Evolutionary conservation across 2,329 filamentous ascomycete species (phyloP), one percentile per base, ranked within the genome.

Genomic region (Aspergillus piperis): DNA sequence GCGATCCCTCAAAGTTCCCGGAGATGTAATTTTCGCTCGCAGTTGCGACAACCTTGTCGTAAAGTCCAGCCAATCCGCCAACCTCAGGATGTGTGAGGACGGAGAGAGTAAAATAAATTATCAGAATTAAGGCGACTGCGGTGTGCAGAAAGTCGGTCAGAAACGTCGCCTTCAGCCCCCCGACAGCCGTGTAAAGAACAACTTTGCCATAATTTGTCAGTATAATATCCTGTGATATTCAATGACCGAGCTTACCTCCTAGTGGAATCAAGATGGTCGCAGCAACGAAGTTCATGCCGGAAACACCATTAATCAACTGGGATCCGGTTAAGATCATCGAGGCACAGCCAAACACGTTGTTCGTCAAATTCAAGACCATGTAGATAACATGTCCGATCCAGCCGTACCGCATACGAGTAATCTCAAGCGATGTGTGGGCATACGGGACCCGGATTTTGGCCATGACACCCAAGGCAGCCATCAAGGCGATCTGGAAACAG

Each of bases 381-480:
- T 79, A 80, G 0, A 79, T 70, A 8, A 75, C 60, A 62, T 81
- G 77, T 0, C 71, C 76, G 11, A 76, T 67, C 23, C 71, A 77
- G 5, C 80, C 80, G 64, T 83, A 83, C 59, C 81, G 71, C 70
- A 78, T 78, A 3, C 75, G 74, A 41, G 83, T 78, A 48, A 83
- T 82, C 63, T 83, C 81, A 1, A 83, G 73, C 2, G 78, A 81
- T 0, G 81, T 83, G 58, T 83, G 81, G 0, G 81, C 81, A 59
- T 82, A 81, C 0, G 81, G 81, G 0, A 82, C 80, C 41, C 81
- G 71, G 36, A 82, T 75, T 66, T 83, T 83, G 11, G 78, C 78
- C 48, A 82, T 68, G 6, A 83, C 79, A 3, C 81, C 81, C 1
- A 83, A 71, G 1, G 75, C 75, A 2, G 81, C 80, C 78, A 83